A percentile compares a stretch with the other conserved stretches of the same genome.
These are phyloP conservation scores for Pichia sp. DNA, from an alignment of 1,139 yeast species.

Conservation along the genomic window DNA sequence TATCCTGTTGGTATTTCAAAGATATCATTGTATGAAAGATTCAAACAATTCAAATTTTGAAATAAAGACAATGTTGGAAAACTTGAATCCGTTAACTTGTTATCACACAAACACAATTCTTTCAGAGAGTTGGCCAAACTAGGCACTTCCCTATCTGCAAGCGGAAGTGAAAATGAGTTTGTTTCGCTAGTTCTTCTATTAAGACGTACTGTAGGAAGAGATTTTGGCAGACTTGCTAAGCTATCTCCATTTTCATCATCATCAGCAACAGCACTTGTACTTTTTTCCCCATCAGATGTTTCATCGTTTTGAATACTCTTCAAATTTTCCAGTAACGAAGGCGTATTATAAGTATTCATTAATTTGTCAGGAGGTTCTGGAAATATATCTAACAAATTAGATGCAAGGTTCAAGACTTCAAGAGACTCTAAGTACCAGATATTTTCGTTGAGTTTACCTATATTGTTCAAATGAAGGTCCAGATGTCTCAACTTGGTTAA, in stretches of 20 bases:
- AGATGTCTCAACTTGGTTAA: constrained; percentile 59
- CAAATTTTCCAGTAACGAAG: neutral
- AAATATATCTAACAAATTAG: constrained; percentile 66
- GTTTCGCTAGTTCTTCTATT: constrained; percentile 27
- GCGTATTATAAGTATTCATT: constrained; percentile 2
- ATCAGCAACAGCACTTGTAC: neutral
- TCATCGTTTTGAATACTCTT: constrained; percentile 1
- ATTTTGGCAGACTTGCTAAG: constrained; percentile 6
- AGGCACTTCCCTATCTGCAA: constrained; percentile 12
- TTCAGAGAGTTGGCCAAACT: constrained; percentile 51
- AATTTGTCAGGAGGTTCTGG: constrained; percentile 49
- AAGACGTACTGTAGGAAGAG: neutral
- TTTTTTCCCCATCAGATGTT: neutral
- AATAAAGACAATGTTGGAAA: constrained; percentile 66
- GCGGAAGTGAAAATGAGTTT: constrained; percentile 9
- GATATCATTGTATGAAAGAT: constrained; percentile 78
- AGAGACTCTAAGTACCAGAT: constrained; percentile 63
- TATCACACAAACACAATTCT: constrained; percentile 70
- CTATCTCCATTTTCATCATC: constrained; percentile 14
- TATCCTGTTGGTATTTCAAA: constrained; percentile 78
- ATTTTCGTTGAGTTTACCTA: constrained; percentile 63
- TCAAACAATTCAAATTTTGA: constrained; percentile 56
- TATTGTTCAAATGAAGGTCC: constrained; percentile 83
- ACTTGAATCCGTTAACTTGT: constrained; percentile 73
- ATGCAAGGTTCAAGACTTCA: constrained; percentile 66